A percentile compares a stretch with the other conserved stretches of the same genome.
Conservation (phyloP, 2,329 filamentous ascomycete species). For the Clonostachys solani region DNA sequence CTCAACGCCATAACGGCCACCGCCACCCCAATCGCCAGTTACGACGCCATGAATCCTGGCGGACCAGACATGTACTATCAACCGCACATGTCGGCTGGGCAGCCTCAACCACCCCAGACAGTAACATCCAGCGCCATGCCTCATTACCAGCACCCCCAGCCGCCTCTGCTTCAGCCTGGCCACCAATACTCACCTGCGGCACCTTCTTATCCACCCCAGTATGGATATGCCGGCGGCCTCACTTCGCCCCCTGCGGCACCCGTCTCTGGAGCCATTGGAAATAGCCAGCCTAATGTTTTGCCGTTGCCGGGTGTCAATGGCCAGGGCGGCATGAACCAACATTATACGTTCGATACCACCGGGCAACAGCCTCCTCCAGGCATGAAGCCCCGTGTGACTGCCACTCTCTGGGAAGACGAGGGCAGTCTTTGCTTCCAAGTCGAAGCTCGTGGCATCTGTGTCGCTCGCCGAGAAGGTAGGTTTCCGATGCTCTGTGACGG, state of each 20-base stretch:
- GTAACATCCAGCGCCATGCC: conserved; percentile 69
- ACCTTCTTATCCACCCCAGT: conserved; percentile 63
- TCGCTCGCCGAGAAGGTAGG: conserved; percentile 86
- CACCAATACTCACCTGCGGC: conserved; percentile 52
- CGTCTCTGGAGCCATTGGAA: conserved; percentile 65
- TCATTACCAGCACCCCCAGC: conserved; percentile 78
- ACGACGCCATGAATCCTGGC: conserved; percentile 73
- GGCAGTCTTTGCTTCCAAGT: conserved; percentile 97
- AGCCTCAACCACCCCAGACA: conserved; percentile 70
- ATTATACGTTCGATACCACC: conserved; percentile 73
- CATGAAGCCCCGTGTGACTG: conserved; percentile 94
- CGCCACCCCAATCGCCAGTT: conserved; percentile 21
- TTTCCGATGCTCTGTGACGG: conserved; percentile 1
- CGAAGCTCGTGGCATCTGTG: conserved; percentile 92
- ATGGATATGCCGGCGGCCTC: conserved; percentile 72
- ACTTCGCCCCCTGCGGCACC: conserved; percentile 72
- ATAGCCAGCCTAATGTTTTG: conserved; percentile 56
- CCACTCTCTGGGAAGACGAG: conserved; percentile 97
- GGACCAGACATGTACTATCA: conserved; percentile 83
- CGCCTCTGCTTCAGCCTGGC: conserved; percentile 56
- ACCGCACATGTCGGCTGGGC: conserved; percentile 73
- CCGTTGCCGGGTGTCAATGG: conserved; percentile 60
- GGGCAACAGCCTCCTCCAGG: conserved; percentile 89
- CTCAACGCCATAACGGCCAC: conserved; percentile 29
- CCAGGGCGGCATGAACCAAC: conserved; percentile 44